phyloP scores from a whole-genome alignment of 1,139 yeast genomes.

The Debaryomyces singareniensis region DNA sequence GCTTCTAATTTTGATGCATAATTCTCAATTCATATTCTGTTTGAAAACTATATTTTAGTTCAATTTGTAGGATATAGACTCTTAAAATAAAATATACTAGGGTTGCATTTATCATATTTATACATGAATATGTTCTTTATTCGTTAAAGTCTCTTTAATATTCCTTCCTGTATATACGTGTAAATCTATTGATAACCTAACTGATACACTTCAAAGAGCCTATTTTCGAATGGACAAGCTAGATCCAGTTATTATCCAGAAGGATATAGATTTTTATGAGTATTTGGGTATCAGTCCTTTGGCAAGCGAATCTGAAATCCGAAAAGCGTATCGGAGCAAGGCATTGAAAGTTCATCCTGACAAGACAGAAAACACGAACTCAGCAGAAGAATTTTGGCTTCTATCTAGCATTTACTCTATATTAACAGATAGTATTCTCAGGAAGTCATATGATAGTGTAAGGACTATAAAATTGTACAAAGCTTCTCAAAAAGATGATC shows the following conservation, averaged over 20 bases:
- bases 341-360: constrained; percentile 75
- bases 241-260: constrained; percentile 13
- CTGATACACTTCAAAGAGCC: no score
- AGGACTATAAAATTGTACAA: constrained; percentile 12
- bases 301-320: constrained; percentile 52
- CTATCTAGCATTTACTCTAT: constrained; percentile 35
- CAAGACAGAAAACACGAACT: constrained; percentile 32
- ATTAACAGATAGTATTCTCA: constrained; percentile 22
- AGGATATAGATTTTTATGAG: constrained; percentile 28
- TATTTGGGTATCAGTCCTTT: constrained; percentile 21
- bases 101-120: no score
- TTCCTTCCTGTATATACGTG: no score
- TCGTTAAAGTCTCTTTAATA: no score
- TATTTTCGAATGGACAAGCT: not conserved
- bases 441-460: constrained; percentile 30
- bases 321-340: constrained; percentile 74
- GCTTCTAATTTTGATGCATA: no score
- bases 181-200: no score
- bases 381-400: constrained; percentile 29
- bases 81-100: no score
- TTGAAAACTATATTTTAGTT: no score
- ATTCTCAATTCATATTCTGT: no score
- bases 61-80: no score
- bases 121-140: no score
- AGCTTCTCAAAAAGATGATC: constrained; percentile 8